A percentile compares a stretch with the other conserved stretches of the same genome.
Evolutionary conservation across 1,284 basidiomycete species (phyloP).

Genomic region (Cutaneotrichosporon dermatis): DNA sequence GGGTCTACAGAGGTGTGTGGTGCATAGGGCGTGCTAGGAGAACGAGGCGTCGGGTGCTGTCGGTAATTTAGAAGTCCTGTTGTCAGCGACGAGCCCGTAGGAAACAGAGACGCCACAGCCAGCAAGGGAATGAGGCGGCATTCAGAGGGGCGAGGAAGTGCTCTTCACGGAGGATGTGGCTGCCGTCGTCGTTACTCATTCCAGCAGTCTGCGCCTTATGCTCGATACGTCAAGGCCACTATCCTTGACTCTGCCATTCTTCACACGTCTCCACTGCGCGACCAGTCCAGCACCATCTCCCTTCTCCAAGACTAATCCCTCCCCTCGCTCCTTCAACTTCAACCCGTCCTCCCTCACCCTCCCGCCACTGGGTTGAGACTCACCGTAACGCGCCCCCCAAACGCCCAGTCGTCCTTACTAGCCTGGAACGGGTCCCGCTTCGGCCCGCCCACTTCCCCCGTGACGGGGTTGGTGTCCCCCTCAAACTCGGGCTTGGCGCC

Average conservation of each 20-base stretch:
- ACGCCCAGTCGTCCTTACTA: constrained; percentile 47
- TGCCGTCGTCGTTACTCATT: too few species aligned
- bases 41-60: background rate
- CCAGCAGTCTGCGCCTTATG: too few species aligned
- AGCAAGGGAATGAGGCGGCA: too few species aligned
- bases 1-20: background rate
- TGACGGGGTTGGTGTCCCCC: constrained; percentile 55
- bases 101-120: too few species aligned
- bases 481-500: constrained; percentile 53
- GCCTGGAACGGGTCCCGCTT: constrained; percentile 55
- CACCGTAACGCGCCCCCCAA: constrained; percentile 49
- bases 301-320: too few species aligned
- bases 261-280: too few species aligned
- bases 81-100: background rate
- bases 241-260: too few species aligned
- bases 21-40: background rate
- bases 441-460: constrained; percentile 56
- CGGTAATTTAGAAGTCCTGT: constrained; percentile 1
- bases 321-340: too few species aligned
- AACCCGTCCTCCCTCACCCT: background rate
- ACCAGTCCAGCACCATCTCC: too few species aligned
- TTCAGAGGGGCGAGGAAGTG: too few species aligned
- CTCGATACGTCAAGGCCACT: too few species aligned
- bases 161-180: too few species aligned
- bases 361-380: constrained; percentile 15